Conservation (phyloP, 371 early-diverging fungal genomes). For the Rhizopus microsporus region DNA sequence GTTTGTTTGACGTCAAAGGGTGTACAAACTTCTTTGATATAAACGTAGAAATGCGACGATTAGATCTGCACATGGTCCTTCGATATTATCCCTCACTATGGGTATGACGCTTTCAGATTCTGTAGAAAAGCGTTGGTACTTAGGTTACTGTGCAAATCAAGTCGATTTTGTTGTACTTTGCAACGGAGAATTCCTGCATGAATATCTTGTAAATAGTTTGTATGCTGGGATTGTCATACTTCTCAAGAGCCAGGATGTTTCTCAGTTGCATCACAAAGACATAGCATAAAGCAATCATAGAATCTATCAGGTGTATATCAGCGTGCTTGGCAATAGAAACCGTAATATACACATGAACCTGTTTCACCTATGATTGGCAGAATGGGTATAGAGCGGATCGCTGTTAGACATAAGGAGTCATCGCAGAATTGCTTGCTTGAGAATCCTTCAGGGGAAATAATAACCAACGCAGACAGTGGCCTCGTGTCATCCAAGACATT, state of each 20-base stretch:
- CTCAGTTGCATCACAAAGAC: neutral
- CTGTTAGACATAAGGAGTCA: neutral
- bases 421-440: conserved; percentile 5
- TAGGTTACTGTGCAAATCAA: neutral
- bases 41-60: neutral
- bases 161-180: neutral
- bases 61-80: neutral
- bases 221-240: conserved; percentile 2
- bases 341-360: neutral
- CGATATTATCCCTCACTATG: neutral
- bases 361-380: conserved; percentile 5
- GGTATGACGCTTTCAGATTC: conserved; percentile 3
- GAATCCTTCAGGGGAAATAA: conserved; percentile 1
- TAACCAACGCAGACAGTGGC: neutral
- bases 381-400: conserved; percentile 1
- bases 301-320: neutral
- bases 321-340: neutral
- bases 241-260: neutral
- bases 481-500: conserved; percentile 4
- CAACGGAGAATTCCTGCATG: conserved; percentile 4
- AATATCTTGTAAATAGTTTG: conserved; percentile 8
- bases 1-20: neutral
- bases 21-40: neutral
- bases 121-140: neutral
- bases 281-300: neutral